Evolutionary conservation across 2,329 filamentous ascomycete genomes (phyloP).

Genomic region (Epichloe gansuensis): DNA sequence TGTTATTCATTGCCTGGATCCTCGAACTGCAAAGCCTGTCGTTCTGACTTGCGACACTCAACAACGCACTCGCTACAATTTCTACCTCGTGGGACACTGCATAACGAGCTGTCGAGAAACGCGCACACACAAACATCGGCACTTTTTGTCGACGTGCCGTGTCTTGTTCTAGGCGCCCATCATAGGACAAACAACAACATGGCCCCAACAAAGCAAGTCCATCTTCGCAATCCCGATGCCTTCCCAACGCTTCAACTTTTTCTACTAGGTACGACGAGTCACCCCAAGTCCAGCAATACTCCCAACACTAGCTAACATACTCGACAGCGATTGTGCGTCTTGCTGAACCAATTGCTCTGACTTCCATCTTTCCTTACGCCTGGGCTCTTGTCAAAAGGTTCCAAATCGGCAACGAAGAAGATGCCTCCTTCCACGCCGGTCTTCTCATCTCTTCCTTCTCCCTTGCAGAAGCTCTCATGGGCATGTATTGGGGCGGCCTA

Average conservation of each 20-base stretch:
- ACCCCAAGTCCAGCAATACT: not conserved
- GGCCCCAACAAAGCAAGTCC: slow-evolving; percentile 37
- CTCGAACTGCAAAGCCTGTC: not conserved
- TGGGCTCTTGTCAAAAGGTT: slow-evolving; percentile 73
- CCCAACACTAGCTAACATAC: slow-evolving; percentile 8
- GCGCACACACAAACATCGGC: slow-evolving; percentile 13
- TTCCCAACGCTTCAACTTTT: slow-evolving; percentile 78
- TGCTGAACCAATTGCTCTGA: slow-evolving; percentile 83
- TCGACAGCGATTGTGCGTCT: slow-evolving; percentile 72
- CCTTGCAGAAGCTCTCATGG: slow-evolving; percentile 68
- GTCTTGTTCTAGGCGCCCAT: slow-evolving; percentile 31
- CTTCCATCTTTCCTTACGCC: slow-evolving; percentile 85
- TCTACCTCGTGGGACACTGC: not conserved
- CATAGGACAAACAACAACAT: slow-evolving; percentile 32
- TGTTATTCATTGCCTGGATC: not conserved
- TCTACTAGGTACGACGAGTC: slow-evolving; percentile 52
- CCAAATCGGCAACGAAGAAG: slow-evolving; percentile 53
- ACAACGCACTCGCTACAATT: not conserved
- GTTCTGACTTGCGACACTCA: not conserved
- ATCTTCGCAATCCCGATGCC: slow-evolving; percentile 50
- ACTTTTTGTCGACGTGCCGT: slow-evolving; percentile 18
- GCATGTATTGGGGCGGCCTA: slow-evolving; percentile 76
- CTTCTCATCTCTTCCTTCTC: slow-evolving; percentile 79
- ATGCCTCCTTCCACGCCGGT: slow-evolving; percentile 81
- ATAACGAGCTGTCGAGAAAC: not conserved